These are phyloP conservation scores for Ceratonia siliqua DNA, from an alignment of 306 rosid species.

Conservation along the genomic window DNA sequence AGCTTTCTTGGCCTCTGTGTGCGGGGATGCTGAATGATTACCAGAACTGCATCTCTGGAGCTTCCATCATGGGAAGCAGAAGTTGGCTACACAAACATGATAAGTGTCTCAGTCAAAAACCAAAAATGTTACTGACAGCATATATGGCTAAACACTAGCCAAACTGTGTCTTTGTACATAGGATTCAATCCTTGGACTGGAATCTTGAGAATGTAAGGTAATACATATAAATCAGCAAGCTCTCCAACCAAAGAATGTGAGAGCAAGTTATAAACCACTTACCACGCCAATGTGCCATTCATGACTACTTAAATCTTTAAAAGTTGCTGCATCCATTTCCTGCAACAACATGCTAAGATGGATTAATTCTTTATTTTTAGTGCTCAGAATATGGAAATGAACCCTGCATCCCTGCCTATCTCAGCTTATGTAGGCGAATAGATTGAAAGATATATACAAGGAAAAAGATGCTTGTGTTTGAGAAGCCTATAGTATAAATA, in stretches of 20 bases:
- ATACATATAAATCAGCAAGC: not conserved
- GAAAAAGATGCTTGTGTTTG: not conserved
- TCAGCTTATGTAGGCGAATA: not conserved
- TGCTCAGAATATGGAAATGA: not conserved
- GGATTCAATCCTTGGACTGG: not conserved
- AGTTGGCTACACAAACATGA: constrained; percentile 62
- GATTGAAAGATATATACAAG: not conserved
- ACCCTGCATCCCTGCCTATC: not conserved
- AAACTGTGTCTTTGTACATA: not conserved
- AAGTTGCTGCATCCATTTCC: constrained; percentile 93
- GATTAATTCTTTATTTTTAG: not conserved
- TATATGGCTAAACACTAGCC: not conserved
- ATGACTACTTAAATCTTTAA: constrained; percentile 67
- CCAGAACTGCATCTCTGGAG: constrained; percentile 62
- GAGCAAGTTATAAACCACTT: constrained; percentile 35
- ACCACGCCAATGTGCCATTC: constrained; percentile 97
- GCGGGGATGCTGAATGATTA: constrained; percentile 82
- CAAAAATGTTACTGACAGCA: not conserved
- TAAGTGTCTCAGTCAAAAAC: constrained; percentile 2
- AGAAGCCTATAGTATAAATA: not conserved
- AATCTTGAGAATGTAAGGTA: not conserved
- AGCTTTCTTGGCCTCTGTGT: constrained; percentile 43
- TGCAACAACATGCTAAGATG: constrained; percentile 40
- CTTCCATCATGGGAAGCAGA: constrained; percentile 40
- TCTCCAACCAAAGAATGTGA: not conserved